Evolutionary conservation across 2,329 filamentous ascomycete genomes (phyloP).

Genomic region (Arthroderma uncinatum): DNA sequence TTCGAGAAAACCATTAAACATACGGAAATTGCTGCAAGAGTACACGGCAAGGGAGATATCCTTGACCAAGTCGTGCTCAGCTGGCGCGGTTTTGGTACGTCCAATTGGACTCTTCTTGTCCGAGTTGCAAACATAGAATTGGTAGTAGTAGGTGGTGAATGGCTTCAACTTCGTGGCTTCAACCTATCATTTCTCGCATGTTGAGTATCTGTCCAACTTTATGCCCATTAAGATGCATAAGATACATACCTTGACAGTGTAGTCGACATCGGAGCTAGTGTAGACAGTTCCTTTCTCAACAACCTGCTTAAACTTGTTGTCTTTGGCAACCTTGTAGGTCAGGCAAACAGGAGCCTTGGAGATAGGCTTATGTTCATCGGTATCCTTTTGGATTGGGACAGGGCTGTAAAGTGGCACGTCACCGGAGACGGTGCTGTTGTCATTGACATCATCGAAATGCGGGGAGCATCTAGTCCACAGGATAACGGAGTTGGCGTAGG

Average conservation of each 20-base stretch:
- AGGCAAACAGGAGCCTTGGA: constrained; percentile 66
- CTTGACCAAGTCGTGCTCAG: constrained; percentile 42
- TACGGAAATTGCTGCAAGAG: constrained; percentile 58
- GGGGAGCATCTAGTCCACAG: constrained; percentile 36
- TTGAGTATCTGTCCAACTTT: constrained; percentile 8
- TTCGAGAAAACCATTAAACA: constrained; percentile 15
- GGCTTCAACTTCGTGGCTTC: constrained; percentile 53
- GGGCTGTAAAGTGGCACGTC: constrained; percentile 42
- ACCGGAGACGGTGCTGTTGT: constrained; percentile 48
- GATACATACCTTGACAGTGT: constrained; percentile 54
- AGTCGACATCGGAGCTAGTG: constrained; percentile 64
- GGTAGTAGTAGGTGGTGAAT: constrained; percentile 55
- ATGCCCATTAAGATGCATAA: not conserved
- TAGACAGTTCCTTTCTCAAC: constrained; percentile 51
- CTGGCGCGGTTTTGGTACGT: constrained; percentile 58
- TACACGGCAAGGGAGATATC: constrained; percentile 56
- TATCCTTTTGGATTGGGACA: constrained; percentile 49
- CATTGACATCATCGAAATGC: constrained; percentile 36
- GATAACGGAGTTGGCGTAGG: constrained; percentile 34
- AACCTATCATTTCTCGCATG: constrained; percentile 35
- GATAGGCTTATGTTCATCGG: constrained; percentile 28
- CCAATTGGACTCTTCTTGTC: constrained; percentile 52
- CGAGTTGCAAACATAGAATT: constrained; percentile 57
- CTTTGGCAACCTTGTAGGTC: constrained; percentile 49
- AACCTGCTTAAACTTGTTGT: constrained; percentile 37